Base-by-base conservation (phyloP, 78 protist species). In the Paratrimastix pyriformis region DNA sequence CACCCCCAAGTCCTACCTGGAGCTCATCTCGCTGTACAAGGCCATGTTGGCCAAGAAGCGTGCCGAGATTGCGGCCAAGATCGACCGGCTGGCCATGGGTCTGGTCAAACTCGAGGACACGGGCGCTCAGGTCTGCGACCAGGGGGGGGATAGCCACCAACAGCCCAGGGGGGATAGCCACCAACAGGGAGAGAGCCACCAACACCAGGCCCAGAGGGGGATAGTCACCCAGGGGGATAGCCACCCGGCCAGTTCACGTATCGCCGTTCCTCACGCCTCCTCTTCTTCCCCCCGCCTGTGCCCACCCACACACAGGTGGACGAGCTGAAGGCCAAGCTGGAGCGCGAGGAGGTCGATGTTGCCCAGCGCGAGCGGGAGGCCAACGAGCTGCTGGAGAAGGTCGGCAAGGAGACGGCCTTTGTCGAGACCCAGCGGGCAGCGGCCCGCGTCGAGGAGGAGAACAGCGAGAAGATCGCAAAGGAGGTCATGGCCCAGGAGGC, bases 1-100 rank as follows among this genome's bases (percentile, higher is more conserved):
- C 43, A 91, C 95, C 24, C 95, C 95, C 13, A 91, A 91, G 74
- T 37, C 75, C 4, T 91, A 77, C 85, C 82, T 91, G 18, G 95
- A 87, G 77, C 80, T 81, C 30, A 86, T 88, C 69, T 59, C 32
- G n/a, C 79, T 88, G 43, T 91, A 86, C 88, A 80, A 79, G 76
- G 4, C 5, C 2, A 32, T 86, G 72, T 57, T 87, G 13, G 46
- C 1, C 15, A 5, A 46, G 45, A 79, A 83, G 82, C 71, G 75
- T 1, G 24, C 5, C 24, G 80, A 59, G 13, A 48, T 82, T 37
- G 77, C 58, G 18, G 5, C 18, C 38, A 38, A 32, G 35, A 45
- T 45, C 13, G 65, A 71, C 13, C 84, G 86, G 38, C 75, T 89
- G 26, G 83, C 74, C 43, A 70, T 32, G 37, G 93, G 93, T 29